Evolutionary conservation across 2,329 filamentous ascomycete genomes (phyloP).

Genomic region (Phoma sp.): DNA sequence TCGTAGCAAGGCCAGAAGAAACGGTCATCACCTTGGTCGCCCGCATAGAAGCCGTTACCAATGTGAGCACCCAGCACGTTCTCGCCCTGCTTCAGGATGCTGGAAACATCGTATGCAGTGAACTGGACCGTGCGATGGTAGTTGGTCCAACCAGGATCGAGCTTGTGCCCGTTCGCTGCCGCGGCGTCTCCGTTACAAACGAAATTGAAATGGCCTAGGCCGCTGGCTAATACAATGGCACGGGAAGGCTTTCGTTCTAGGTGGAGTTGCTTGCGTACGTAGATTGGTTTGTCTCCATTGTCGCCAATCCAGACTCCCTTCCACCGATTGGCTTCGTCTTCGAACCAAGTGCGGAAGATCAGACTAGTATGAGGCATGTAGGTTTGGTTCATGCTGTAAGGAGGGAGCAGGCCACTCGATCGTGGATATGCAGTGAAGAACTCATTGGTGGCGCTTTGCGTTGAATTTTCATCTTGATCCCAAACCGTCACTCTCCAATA

Average conservation of each 20-base stretch:
- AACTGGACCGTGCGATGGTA: slow-evolving; percentile 53
- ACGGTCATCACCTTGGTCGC: slow-evolving; percentile 49
- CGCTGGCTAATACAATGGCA: slow-evolving; percentile 49
- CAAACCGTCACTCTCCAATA: slow-evolving; percentile 49
- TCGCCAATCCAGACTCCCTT: slow-evolving; percentile 52
- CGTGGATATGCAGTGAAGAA: slow-evolving; percentile 52
- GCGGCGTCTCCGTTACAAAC: slow-evolving; percentile 44
- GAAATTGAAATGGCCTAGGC: slow-evolving; percentile 52
- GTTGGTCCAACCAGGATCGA: slow-evolving; percentile 50
- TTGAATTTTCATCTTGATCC: slow-evolving; percentile 41
- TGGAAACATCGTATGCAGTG: slow-evolving; percentile 53
- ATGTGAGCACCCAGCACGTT: slow-evolving; percentile 50
- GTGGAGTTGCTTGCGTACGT: slow-evolving; percentile 46
- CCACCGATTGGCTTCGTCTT: slow-evolving; percentile 50
- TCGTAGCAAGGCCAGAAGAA: slow-evolving; percentile 55
- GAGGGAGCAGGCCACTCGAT: slow-evolving; percentile 43
- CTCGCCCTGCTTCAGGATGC: slow-evolving; percentile 36
- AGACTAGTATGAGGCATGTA: slow-evolving; percentile 53
- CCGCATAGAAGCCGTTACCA: slow-evolving; percentile 55
- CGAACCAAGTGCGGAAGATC: slow-evolving; percentile 53
- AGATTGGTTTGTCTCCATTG: slow-evolving; percentile 50
- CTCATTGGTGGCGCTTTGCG: slow-evolving; percentile 37
- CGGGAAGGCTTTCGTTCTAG: slow-evolving; percentile 39
- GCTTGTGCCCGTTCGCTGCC: slow-evolving; percentile 39
- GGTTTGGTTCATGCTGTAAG: slow-evolving; percentile 53